A percentile compares a stretch with the other conserved stretches of the same genome.
Evolutionary conservation across 768 basidiomycete species (phyloP).

Genomic region (Rhodotorula toruloides): DNA sequence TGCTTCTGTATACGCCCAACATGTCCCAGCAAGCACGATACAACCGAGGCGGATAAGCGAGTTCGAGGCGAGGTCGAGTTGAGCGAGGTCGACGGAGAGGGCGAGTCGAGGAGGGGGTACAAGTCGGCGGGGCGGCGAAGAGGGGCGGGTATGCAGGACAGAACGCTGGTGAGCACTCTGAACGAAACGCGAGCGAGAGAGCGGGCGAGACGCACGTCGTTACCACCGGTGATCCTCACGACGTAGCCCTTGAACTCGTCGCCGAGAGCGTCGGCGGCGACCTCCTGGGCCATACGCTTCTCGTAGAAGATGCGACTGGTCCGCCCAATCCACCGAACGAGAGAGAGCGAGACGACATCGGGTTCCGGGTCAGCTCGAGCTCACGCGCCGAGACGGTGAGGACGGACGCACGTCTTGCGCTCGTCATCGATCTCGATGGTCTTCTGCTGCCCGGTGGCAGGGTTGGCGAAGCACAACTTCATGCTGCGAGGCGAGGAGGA

Average conservation of each 20-base stretch:
- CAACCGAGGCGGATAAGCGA: background rate
- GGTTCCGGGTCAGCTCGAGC: background rate
- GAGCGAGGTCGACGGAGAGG: background rate
- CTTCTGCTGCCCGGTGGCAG: conserved; percentile 96
- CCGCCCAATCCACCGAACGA: conserved; percentile 13
- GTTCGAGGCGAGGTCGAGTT: background rate
- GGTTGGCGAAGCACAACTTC: conserved; percentile 98
- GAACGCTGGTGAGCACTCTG: no score
- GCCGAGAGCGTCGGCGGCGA: conserved; percentile 80
- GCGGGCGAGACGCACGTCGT: conserved; percentile 56
- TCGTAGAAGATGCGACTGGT: conserved; percentile 88
- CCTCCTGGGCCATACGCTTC: conserved; percentile 94
- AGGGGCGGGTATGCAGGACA: background rate
- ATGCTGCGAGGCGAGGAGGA: conserved; percentile 53
- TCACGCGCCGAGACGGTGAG: background rate
- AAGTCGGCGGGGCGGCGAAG: background rate
- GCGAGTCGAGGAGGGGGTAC: background rate
- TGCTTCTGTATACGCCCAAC: conserved; percentile 56
- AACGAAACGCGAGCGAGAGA: no score
- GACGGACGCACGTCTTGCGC: conserved; percentile 62
- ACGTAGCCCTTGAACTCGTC: conserved; percentile 97
- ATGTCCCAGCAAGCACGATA: no score
- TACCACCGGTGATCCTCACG: conserved; percentile 93
- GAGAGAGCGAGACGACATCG: background rate
- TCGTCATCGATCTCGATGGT: conserved; percentile 90